phyloP scores from a whole-genome alignment of 495 filamentous ascomycete species.

The Hypoxylon cercidicola region DNA sequence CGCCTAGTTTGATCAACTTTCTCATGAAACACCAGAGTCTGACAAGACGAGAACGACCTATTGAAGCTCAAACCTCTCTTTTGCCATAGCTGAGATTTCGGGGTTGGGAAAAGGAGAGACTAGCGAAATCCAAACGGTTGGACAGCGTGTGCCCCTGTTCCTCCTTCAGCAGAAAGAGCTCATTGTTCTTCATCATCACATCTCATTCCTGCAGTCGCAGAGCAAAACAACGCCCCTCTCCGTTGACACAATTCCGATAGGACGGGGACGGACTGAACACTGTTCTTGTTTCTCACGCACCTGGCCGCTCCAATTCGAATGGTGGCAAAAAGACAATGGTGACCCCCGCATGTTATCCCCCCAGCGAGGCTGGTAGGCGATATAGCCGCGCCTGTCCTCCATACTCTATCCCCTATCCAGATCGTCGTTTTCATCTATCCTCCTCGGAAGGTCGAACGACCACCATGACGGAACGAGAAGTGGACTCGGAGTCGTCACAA shows the following conservation, averaged over 20 bases:
- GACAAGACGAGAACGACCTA: slow-evolving; percentile 43
- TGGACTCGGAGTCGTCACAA: slow-evolving; percentile 53
- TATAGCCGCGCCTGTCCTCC: slow-evolving; percentile 55
- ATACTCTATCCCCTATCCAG: slow-evolving; percentile 47
- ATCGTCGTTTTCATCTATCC: slow-evolving; percentile 50
- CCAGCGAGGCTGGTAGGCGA: slow-evolving; percentile 50
- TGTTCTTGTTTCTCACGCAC: slow-evolving; percentile 41
- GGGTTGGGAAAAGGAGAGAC: slow-evolving; percentile 24
- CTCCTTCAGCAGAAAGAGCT: slow-evolving; percentile 25
- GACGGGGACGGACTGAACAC: slow-evolving; percentile 40
- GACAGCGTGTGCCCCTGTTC: slow-evolving; percentile 37
- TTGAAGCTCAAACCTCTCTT: slow-evolving; percentile 40
- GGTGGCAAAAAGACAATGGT: slow-evolving; percentile 53
- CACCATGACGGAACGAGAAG: slow-evolving; percentile 55
- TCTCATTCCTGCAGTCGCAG: slow-evolving; percentile 34
- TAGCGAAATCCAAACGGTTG: slow-evolving; percentile 27
- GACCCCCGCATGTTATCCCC: slow-evolving; percentile 51
- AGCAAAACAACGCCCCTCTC: slow-evolving; percentile 41
- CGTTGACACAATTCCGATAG: slow-evolving; percentile 42
- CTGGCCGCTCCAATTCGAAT: slow-evolving; percentile 36
- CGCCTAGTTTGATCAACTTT: slow-evolving; percentile 39
- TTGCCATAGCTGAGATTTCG: slow-evolving; percentile 26
- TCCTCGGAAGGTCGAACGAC: slow-evolving; percentile 48
- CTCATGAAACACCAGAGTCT: slow-evolving; percentile 48
- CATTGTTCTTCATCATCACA: slow-evolving; percentile 34